Evolutionary conservation across 1,284 basidiomycete species (phyloP).

Genomic region (Ganoderma meredithae): DNA sequence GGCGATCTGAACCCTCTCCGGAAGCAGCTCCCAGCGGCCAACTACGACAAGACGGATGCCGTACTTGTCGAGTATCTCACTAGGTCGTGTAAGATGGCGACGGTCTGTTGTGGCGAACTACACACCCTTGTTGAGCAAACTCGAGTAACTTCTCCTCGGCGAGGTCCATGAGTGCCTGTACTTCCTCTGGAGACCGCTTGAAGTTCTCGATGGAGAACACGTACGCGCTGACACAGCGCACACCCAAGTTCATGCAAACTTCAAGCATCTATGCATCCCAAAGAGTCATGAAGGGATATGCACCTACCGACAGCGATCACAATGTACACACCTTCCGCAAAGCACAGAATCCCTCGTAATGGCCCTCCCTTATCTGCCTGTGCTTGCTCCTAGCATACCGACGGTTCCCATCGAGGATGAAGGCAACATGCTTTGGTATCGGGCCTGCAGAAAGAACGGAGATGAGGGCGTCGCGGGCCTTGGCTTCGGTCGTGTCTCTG

Average conservation of each 20-base stretch:
- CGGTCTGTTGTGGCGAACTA: neutral
- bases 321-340: conserved; percentile 71
- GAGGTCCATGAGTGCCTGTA: conserved; percentile 87
- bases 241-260: conserved; percentile 78
- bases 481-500: conserved; percentile 33
- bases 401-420: conserved; percentile 99
- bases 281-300: neutral
- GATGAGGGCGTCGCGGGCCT: conserved; percentile 57
- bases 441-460: conserved; percentile 81
- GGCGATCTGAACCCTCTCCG: conserved; percentile 75
- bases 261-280: conserved; percentile 70
- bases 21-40: conserved; percentile 82
- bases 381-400: conserved; percentile 84
- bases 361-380: conserved; percentile 77
- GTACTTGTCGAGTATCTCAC: conserved; percentile 80
- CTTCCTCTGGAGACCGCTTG: conserved; percentile 87
- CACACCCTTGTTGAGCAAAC: conserved; percentile 82
- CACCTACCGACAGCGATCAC: conserved; percentile 21
- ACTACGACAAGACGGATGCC: conserved; percentile 89
- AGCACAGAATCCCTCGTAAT: conserved; percentile 86
- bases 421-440: conserved; percentile 90
- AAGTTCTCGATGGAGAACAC: conserved; percentile 99
- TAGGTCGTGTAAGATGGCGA: no score
- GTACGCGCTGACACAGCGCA: conserved; percentile 90
- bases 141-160: conserved; percentile 86